Evolutionary conservation across 306 rosid species (phyloP).

Genomic region (Sindora glabra): DNA sequence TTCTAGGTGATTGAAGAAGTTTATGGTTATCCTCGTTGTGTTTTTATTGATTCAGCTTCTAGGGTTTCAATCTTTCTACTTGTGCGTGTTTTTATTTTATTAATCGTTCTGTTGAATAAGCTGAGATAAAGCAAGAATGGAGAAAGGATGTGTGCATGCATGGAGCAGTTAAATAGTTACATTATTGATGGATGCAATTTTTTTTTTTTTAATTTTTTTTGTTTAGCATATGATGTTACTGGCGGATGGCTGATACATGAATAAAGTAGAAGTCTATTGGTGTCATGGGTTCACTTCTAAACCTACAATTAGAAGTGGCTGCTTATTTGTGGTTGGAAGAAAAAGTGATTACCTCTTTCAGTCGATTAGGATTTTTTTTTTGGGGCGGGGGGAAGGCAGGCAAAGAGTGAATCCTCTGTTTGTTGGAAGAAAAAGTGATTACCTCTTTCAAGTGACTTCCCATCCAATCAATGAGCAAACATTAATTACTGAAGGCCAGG

Average conservation of each 20-base stretch:
- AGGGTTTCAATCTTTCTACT: slow-evolving; percentile 30
- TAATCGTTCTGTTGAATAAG: background rate
- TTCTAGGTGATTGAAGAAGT: background rate
- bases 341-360: background rate
- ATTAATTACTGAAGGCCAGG: slow-evolving; percentile 8
- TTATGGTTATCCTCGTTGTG: slow-evolving; percentile 4
- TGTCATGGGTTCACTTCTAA: background rate
- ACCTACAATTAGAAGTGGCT: background rate
- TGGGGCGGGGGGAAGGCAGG: too few species aligned
- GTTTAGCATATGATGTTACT: slow-evolving; percentile 11
- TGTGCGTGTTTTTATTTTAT: background rate
- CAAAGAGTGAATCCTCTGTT: background rate
- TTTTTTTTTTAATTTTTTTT: slow-evolving; percentile 10
- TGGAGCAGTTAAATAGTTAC: slow-evolving; percentile 6
- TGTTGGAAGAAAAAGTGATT: too few species aligned
- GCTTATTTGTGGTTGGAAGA: background rate
- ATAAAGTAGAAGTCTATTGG: background rate
- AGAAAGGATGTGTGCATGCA: slow-evolving; percentile 16
- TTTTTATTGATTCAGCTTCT: slow-evolving; percentile 26
- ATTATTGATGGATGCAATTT: slow-evolving; percentile 12
- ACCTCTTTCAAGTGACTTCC: background rate
- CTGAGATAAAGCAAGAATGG: slow-evolving; percentile 7
- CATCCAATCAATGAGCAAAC: background rate
- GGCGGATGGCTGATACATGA: slow-evolving; percentile 7
- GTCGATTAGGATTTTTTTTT: background rate